Evolutionary conservation across 805 yeast genomes (phyloP).

Genomic region (Metschnikowia drakensbergensis): DNA sequence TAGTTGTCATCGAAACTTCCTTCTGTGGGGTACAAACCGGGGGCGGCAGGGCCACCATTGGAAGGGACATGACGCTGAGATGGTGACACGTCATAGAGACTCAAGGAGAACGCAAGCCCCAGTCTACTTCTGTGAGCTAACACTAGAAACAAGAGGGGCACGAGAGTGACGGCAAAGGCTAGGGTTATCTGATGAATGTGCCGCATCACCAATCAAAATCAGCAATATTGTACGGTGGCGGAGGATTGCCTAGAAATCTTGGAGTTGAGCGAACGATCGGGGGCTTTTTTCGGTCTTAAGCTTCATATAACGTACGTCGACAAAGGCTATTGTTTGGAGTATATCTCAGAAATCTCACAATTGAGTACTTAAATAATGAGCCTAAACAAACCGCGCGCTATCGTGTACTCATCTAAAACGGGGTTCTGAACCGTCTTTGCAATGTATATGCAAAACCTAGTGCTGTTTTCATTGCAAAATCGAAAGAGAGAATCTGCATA

Average conservation of each 20-base stretch:
- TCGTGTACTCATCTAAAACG: neutral
- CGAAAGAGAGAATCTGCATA: too few relatives aligned
- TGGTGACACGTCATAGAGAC: too few relatives aligned
- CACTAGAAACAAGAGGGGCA: neutral
- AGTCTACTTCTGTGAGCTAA: neutral
- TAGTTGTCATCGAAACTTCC: conserved; percentile 9
- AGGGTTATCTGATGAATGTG: neutral
- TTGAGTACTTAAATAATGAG: neutral
- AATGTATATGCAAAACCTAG: too few relatives aligned
- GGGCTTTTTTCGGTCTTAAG: neutral
- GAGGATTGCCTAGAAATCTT: too few relatives aligned
- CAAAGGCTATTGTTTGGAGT: neutral
- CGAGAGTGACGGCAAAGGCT: neutral
- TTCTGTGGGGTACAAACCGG: neutral
- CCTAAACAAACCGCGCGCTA: neutral
- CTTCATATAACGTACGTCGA: neutral
- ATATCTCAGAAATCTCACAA: neutral
- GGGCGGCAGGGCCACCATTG: neutral
- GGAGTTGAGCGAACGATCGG: too few relatives aligned
- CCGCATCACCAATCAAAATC: neutral
- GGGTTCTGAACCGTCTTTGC: too few relatives aligned
- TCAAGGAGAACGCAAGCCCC: neutral
- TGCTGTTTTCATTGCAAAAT: too few relatives aligned
- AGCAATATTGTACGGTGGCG: neutral
- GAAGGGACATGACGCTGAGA: too few relatives aligned